These are phyloP conservation scores for Calocybe cyanea DNA, from an alignment of 768 basidiomycete species.

Conservation along the genomic window DNA sequence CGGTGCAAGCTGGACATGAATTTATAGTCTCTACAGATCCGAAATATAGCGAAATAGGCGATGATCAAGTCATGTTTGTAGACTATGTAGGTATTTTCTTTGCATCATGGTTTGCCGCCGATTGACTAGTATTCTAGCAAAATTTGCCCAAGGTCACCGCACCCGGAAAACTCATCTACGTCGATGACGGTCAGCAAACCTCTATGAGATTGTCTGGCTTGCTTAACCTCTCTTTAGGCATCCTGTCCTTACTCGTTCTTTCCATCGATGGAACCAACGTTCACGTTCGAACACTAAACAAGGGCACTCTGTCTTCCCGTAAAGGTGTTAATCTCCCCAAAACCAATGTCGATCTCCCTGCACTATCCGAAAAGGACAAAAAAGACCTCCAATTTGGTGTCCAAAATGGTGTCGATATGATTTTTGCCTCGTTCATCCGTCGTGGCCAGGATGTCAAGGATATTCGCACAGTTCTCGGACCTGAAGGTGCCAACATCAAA, in stretches of 20 bases:
- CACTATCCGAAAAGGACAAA: slow-evolving; percentile 98
- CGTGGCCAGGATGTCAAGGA: slow-evolving; percentile 91
- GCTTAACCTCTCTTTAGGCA: slow-evolving; percentile 40
- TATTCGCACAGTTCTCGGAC: slow-evolving; percentile 90
- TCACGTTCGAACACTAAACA: slow-evolving; percentile 85
- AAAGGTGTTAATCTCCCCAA: slow-evolving; percentile 99
- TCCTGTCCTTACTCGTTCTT: slow-evolving; percentile 89
- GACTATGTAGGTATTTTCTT: slow-evolving; percentile 73
- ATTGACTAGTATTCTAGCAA: slow-evolving; percentile 38
- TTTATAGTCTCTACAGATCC: slow-evolving; percentile 86
- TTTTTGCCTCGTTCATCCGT: slow-evolving; percentile 99
- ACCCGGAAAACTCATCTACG: slow-evolving; percentile 95
- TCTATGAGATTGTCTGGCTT: not conserved
- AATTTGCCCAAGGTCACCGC: slow-evolving; percentile 95
- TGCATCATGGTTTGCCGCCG: not conserved
- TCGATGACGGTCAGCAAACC: slow-evolving; percentile 77
- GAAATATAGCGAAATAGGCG: slow-evolving; percentile 73
- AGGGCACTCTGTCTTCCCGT: slow-evolving; percentile 88
- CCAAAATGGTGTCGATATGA: slow-evolving; percentile 97
- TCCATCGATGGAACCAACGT: slow-evolving; percentile 80
- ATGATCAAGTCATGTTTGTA: slow-evolving; percentile 83
- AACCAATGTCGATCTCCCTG: slow-evolving; percentile 95
- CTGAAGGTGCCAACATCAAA: slow-evolving; percentile 94
- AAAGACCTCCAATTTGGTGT: slow-evolving; percentile 92
- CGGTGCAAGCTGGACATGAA: slow-evolving; percentile 88